phyloP scores from a whole-genome alignment of 805 yeast genomes.

The Cyberlindnera lachancei region DNA sequence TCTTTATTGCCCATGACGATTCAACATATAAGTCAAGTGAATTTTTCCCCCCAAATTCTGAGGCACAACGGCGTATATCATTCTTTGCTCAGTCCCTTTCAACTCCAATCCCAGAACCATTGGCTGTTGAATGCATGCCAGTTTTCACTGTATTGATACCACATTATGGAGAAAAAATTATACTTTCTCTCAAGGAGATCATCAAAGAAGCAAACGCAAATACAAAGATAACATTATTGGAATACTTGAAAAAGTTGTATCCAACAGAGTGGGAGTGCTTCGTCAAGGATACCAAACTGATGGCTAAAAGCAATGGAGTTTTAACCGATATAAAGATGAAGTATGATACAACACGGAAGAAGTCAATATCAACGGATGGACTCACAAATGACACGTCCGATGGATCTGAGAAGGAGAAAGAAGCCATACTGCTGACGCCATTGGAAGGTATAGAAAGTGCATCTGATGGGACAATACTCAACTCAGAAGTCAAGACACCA shows the following conservation, averaged over 20 bases:
- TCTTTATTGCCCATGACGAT: constrained; percentile 80
- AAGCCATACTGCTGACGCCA: too few species aligned
- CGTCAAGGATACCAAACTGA: constrained; percentile 64
- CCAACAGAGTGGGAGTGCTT: constrained; percentile 76
- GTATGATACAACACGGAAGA: constrained; percentile 16
- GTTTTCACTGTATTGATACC: constrained; percentile 81
- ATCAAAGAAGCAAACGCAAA: constrained; percentile 58
- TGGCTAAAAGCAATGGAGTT: constrained; percentile 47
- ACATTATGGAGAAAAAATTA: constrained; percentile 78
- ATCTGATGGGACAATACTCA: not conserved
- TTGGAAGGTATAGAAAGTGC: not conserved
- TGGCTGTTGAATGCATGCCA: constrained; percentile 66
- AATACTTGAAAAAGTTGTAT: constrained; percentile 66
- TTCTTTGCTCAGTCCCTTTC: constrained; percentile 87
- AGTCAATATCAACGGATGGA: constrained; percentile 1
- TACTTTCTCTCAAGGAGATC: constrained; percentile 66
- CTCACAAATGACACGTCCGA: not conserved
- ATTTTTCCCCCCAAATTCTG: constrained; percentile 54
- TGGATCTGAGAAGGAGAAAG: too few species aligned
- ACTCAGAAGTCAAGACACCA: constrained; percentile 5
- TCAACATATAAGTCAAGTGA: constrained; percentile 55
- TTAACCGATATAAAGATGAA: constrained; percentile 17
- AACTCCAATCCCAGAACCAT: constrained; percentile 73
- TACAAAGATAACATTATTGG: constrained; percentile 72
- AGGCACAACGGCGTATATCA: constrained; percentile 75